phyloP scores from a whole-genome alignment of 2,329 filamentous ascomycete species.

The Geosmithia putterillii region DNA sequence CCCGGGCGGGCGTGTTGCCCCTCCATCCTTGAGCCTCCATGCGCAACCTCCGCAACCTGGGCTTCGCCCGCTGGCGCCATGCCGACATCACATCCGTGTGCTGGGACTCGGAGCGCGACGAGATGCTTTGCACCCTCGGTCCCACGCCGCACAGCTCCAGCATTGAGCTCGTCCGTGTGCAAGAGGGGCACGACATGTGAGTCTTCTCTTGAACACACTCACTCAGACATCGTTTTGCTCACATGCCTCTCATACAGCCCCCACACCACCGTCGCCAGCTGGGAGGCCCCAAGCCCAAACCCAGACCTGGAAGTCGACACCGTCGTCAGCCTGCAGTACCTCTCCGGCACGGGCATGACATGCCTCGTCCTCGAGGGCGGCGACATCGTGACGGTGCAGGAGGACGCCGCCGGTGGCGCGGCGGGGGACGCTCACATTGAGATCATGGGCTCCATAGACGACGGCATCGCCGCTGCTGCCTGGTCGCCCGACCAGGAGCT shows the following conservation, averaged over 20 bases:
- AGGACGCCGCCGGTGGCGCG: constrained; percentile 34
- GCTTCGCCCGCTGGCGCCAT: constrained; percentile 53
- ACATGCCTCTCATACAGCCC: constrained; percentile 11
- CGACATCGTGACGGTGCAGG: constrained; percentile 77
- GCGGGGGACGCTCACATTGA: constrained; percentile 80
- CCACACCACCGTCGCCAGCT: constrained; percentile 53
- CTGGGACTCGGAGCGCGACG: constrained; percentile 74
- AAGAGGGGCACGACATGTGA: constrained; percentile 13
- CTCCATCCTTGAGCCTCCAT: constrained; percentile 33
- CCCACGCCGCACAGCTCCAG: constrained; percentile 57
- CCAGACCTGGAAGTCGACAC: constrained; percentile 65
- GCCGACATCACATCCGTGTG: constrained; percentile 60
- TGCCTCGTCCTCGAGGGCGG: constrained; percentile 82
- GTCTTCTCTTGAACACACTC: neutral
- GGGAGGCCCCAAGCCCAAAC: constrained; percentile 75
- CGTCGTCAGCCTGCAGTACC: constrained; percentile 71
- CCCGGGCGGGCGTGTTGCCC: neutral
- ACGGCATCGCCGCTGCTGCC: constrained; percentile 74
- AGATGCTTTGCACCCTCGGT: constrained; percentile 73
- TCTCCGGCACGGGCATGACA: constrained; percentile 64
- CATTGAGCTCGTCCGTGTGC: constrained; percentile 57
- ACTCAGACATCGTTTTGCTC: constrained; percentile 1
- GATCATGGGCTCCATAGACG: constrained; percentile 89
- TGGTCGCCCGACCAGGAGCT: constrained; percentile 97
- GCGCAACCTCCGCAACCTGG: constrained; percentile 78